Conservation (phyloP, 371 early-diverging fungal genomes). For the Zychaea mexicana region DNA sequence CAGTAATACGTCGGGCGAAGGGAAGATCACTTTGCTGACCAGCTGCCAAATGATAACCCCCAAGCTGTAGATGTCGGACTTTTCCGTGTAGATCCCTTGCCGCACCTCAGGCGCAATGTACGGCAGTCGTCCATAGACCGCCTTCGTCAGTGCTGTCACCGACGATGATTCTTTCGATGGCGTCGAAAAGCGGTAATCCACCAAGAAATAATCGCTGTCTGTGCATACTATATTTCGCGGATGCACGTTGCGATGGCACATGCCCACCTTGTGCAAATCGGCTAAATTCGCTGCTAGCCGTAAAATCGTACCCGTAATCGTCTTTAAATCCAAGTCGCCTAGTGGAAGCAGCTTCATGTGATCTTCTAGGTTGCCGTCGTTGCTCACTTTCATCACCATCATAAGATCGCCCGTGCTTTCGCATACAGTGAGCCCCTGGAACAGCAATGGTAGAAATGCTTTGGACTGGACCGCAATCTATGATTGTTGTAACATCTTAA, state of each 20-base stretch:
- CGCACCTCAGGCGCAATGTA: conserved; percentile 52
- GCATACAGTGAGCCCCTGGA: conserved; percentile 52
- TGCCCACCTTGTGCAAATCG: conserved; percentile 45
- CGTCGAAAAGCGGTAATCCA: conserved; percentile 52
- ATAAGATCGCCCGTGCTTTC: conserved; percentile 51
- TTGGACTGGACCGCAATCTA: conserved; percentile 51
- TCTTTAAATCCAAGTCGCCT: conserved; percentile 49
- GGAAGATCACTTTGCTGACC: conserved; percentile 52
- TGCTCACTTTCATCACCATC: conserved; percentile 54
- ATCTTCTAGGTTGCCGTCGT: conserved; percentile 50
- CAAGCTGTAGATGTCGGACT: conserved; percentile 48
- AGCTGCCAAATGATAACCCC: conserved; percentile 54
- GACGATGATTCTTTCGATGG: conserved; percentile 42
- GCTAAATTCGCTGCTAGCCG: conserved; percentile 41
- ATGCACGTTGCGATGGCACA: conserved; percentile 50
- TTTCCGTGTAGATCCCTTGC: conserved; percentile 47
- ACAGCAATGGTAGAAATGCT: conserved; percentile 46
- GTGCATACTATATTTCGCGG: conserved; percentile 50
- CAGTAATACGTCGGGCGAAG: conserved; percentile 42
- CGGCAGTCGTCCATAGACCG: conserved; percentile 50
- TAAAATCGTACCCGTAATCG: conserved; percentile 47
- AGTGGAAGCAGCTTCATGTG: conserved; percentile 46
- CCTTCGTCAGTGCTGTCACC: conserved; percentile 45
- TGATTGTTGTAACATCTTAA: too few relatives aligned
- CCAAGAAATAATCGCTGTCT: conserved; percentile 49